Percentiles rank a stretch among this genome's conserved stretches.
phyloP scores from a whole-genome alignment of 1,284 basidiomycete genomes.

The Coniferiporia sulphurascens region DNA sequence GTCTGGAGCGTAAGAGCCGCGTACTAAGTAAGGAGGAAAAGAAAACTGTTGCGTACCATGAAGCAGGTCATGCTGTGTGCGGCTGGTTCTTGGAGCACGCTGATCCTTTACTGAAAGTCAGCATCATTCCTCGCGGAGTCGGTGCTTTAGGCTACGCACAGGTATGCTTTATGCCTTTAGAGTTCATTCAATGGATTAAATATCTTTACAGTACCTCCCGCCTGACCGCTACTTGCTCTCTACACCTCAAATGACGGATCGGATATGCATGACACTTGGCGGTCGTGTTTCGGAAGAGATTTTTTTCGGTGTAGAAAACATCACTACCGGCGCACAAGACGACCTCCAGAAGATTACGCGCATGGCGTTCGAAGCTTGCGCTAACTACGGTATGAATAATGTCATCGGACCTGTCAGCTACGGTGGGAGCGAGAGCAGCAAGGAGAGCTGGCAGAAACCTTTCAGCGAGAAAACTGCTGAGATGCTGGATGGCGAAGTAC shows the following conservation, averaged over 20 bases:
- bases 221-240: slow-evolving; percentile 95
- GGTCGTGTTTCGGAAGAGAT: slow-evolving; percentile 98
- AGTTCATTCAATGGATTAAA: slow-evolving; percentile 2
- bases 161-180: slow-evolving; percentile 39
- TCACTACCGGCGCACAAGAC: slow-evolving; percentile 97
- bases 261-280: slow-evolving; percentile 99
- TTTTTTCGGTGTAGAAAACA: slow-evolving; percentile 89
- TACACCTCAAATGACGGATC: slow-evolving; percentile 90
- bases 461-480: slow-evolving; percentile 97
- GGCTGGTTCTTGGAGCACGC: slow-evolving; percentile 99
- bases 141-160: slow-evolving; percentile 97
- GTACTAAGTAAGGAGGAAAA: slow-evolving; percentile 95
- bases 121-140: slow-evolving; percentile 95
- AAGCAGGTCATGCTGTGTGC: slow-evolving; percentile 97
- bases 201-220: slow-evolving; percentile 72
- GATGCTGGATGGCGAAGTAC: slow-evolving; percentile 87
- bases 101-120: slow-evolving; percentile 95
- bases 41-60: slow-evolving; percentile 98
- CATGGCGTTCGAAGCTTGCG: slow-evolving; percentile 93
- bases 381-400: slow-evolving; percentile 96
- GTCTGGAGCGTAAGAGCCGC: slow-evolving; percentile 92
- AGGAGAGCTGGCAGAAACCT: slow-evolving; percentile 92
- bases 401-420: slow-evolving; percentile 96
- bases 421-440: slow-evolving; percentile 77
- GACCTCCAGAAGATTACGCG: slow-evolving; percentile 97